Evolutionary conservation across 2,329 filamentous ascomycete genomes (phyloP).

Genomic region (Talaromyces sp.): DNA sequence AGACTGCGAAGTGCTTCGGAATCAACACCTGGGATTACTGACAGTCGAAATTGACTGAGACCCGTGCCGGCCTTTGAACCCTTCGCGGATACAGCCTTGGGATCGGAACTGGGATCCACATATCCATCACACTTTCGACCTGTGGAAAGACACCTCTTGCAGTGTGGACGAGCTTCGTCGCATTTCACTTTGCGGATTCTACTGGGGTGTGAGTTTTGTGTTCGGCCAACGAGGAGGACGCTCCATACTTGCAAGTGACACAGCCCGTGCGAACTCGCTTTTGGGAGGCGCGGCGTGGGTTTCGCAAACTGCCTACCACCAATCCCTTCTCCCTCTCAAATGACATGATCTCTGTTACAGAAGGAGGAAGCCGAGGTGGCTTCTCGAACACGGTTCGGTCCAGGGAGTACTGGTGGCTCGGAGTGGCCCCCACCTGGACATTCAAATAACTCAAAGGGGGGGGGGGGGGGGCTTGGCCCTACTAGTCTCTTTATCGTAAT

Average conservation of each 20-base stretch:
- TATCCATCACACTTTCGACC: not conserved
- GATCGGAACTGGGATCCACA: not conserved
- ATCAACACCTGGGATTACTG: not conserved
- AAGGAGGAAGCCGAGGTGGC: no score
- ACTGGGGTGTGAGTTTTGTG: not conserved
- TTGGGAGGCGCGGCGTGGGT: not conserved
- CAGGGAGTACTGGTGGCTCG: no score
- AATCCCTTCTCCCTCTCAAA: not conserved
- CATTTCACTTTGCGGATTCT: slow-evolving; percentile 1
- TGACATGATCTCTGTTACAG: not conserved
- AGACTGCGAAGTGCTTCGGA: not conserved
- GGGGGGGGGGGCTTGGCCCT: no score
- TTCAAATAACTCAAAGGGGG: no score
- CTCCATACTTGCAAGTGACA: not conserved
- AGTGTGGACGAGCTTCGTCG: not conserved
- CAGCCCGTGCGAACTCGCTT: not conserved
- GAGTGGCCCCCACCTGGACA: no score
- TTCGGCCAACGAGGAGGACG: not conserved
- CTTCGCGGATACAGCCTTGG: not conserved
- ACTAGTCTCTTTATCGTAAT: no score
- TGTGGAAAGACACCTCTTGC: not conserved
- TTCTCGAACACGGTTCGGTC: no score
- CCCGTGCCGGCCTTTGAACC: not conserved
- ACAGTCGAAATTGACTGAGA: not conserved
- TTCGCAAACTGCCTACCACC: not conserved